Evolutionary conservation across 2,329 filamentous ascomycete species (phyloP), one percentile per base, ranked within the genome.

Genomic region (Ilyonectria destructans): DNA sequence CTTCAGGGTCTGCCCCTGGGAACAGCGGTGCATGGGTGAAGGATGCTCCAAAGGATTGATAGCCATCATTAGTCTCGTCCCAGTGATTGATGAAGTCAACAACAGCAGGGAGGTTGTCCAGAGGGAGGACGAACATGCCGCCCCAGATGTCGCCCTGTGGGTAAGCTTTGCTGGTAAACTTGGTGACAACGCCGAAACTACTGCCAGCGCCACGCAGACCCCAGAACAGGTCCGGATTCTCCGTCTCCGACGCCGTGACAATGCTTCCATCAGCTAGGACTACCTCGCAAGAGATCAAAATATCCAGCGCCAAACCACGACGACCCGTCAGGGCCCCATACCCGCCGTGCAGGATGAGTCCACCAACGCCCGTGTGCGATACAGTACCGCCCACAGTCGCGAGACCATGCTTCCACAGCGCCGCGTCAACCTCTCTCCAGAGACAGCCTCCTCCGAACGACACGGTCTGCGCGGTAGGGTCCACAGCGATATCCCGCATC

Each of bases 301-400:
- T 78, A 67, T 87, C 85, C 10, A 84, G 77, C 4, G 80, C 73
- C 9, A 91, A 80, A 0, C 90, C 90, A 59, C 88, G 80, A 35
- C 81, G 79, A 1, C 87, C 86, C 29, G 83, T 85, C 17, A 91
- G 79, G 77, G 86, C 85, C 1, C 90, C 88, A 72, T 88, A 89
- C 1, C 89, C 89, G 26, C 89, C 89, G 1, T 88, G 88, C 1
- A 90, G 76, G 0, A 86, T 85, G 15, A 91, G 79, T 0, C 88
- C 90, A 2, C 88, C 89, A 6, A 91, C 86, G 6, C 90, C 89
- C 1, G 89, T 91, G 69, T 91, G 87, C 48, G 87, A 87, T 10
- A 91, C 88, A 0, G 89, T 90, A 3, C 90, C 90, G 9, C 89
- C 89, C 0, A 90, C 87, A 1, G 88, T 88, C 2, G 88, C 89